phyloP scores from a whole-genome alignment of 2,329 filamentous ascomycete genomes.

The Claviceps sorghi region DNA sequence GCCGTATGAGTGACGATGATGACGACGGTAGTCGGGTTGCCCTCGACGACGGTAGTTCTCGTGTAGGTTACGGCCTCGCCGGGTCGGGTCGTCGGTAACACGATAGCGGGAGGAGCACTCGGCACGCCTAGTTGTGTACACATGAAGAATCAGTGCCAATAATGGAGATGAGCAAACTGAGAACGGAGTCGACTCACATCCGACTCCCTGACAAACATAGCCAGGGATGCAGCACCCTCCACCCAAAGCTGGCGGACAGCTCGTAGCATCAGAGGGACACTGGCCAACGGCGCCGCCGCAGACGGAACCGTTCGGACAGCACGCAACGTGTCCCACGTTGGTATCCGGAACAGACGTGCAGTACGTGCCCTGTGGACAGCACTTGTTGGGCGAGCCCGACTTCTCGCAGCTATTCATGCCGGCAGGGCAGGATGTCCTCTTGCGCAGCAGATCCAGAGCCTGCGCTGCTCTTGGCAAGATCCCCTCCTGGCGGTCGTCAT shows the following conservation, averaged over 20 bases:
- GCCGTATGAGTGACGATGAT: constrained; percentile 8
- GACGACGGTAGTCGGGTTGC: constrained; percentile 21
- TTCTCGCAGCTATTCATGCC: constrained; percentile 50
- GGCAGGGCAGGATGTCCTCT: constrained; percentile 51
- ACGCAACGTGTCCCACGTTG: constrained; percentile 54
- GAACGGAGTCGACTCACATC: constrained; percentile 43
- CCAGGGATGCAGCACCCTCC: constrained; percentile 66
- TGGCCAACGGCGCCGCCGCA: constrained; percentile 48
- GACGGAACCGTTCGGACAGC: constrained; percentile 50
- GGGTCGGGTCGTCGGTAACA: constrained; percentile 8
- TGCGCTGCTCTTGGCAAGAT: constrained; percentile 30
- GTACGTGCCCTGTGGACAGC: constrained; percentile 50
- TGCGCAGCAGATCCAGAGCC: constrained; percentile 33
- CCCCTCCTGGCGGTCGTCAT: constrained; percentile 11
- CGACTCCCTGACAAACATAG: constrained; percentile 53
- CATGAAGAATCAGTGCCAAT: background rate
- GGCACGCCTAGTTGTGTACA: constrained; percentile 15
- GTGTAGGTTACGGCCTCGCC: constrained; percentile 24
- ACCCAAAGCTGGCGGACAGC: constrained; percentile 49
- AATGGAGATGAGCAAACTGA: background rate
- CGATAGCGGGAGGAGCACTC: constrained; percentile 14
- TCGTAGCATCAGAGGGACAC: constrained; percentile 48
- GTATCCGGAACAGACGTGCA: constrained; percentile 52
- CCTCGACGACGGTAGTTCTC: constrained; percentile 19
- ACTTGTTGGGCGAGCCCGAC: constrained; percentile 55